A percentile compares a stretch with the other conserved stretches of the same genome.
Conservation (phyloP, 2,329 filamentous ascomycete genomes). For the Verticillium tricorpus region DNA sequence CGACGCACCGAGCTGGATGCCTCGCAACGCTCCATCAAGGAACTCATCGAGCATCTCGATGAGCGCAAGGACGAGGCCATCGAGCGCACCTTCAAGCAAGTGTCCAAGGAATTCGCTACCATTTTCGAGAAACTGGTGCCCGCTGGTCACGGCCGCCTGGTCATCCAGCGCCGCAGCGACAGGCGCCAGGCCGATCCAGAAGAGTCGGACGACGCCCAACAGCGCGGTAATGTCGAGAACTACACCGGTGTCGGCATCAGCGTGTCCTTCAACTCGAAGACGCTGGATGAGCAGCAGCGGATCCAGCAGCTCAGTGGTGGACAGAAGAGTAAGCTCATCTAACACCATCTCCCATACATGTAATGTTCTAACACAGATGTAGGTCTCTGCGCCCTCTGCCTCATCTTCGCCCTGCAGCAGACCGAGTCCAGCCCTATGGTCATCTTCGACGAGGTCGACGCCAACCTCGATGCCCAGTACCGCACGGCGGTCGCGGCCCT, state of each 20-base stretch:
- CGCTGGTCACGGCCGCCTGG: constrained; percentile 81
- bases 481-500: constrained; percentile 91
- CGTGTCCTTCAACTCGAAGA: constrained; percentile 97
- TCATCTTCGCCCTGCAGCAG: constrained; percentile 98
- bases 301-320: constrained; percentile 97
- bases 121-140: constrained; percentile 96
- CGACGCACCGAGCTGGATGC: constrained; percentile 83
- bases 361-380: constrained; percentile 14
- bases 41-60: constrained; percentile 87
- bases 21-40: constrained; percentile 82
- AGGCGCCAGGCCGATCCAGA: constrained; percentile 49
- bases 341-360: neutral
- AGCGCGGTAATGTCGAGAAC: constrained; percentile 76
- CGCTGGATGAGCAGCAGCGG: constrained; percentile 90
- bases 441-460: constrained; percentile 98
- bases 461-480: constrained; percentile 97
- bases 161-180: constrained; percentile 90
- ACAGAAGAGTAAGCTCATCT: constrained; percentile 75
- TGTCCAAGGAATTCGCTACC: constrained; percentile 84
- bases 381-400: constrained; percentile 92
- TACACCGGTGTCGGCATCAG: constrained; percentile 95
- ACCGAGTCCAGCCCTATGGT: constrained; percentile 98
- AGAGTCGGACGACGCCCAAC: constrained; percentile 67
- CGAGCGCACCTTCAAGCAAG: constrained; percentile 96
- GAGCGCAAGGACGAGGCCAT: constrained; percentile 97